Evolutionary conservation across 371 early-diverging fungal species (phyloP).

Genomic region (Mucor plumbeus): DNA sequence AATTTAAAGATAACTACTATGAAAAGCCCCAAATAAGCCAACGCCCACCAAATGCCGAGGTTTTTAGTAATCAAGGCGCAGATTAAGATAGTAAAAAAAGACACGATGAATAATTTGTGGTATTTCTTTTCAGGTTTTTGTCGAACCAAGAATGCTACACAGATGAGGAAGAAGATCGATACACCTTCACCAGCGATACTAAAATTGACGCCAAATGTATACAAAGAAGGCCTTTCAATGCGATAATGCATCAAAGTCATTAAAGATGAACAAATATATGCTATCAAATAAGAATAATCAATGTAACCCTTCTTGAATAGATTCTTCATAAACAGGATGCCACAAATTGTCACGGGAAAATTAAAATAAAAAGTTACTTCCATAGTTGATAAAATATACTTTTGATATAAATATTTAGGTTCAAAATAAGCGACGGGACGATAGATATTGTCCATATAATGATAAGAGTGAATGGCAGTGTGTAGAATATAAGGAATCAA

Average conservation of each 20-base stretch:
- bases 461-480: constrained; percentile 1
- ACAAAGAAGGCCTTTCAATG: constrained; percentile 12
- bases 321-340: constrained; percentile 9
- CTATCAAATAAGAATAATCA: constrained; percentile 11
- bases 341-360: constrained; percentile 12
- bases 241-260: constrained; percentile 20
- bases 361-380: constrained; percentile 13
- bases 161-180: not conserved
- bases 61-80: not conserved
- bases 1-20: constrained; percentile 4
- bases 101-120: constrained; percentile 11
- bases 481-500: not conserved
- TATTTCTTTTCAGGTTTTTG: constrained; percentile 17
- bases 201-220: not conserved
- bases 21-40: not conserved
- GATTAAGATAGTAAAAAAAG: constrained; percentile 4
- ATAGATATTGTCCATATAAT: constrained; percentile 10
- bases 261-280: constrained; percentile 12
- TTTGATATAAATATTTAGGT: constrained; percentile 15
- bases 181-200: constrained; percentile 18
- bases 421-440: constrained; percentile 11
- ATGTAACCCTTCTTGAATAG: constrained; percentile 12
- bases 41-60: not conserved
- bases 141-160: not conserved
- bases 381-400: constrained; percentile 12